Evolutionary conservation across 331 rosid genomes (phyloP).

Genomic region (Rosa hybrid): DNA sequence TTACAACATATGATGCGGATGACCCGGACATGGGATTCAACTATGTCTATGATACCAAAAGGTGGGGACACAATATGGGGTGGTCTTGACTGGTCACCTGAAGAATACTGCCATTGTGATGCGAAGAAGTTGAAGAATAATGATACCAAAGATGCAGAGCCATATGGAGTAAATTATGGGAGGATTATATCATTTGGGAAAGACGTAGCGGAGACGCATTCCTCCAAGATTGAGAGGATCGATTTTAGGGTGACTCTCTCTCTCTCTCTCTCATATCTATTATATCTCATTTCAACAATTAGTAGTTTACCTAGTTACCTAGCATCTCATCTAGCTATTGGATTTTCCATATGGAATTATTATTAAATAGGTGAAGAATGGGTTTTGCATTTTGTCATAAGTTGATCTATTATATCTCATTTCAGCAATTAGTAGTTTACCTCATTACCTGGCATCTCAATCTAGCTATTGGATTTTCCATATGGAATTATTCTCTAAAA

Average conservation of each 20-base stretch:
- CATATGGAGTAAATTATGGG: constrained; percentile 58
- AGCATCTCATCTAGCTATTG: neutral
- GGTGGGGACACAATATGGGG: constrained; percentile 97
- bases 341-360: neutral
- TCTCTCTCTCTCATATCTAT: constrained; percentile 1
- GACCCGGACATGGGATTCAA: constrained; percentile 98
- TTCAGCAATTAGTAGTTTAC: neutral
- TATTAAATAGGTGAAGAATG: neutral
- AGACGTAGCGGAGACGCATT: constrained; percentile 61
- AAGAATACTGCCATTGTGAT: constrained; percentile 48
- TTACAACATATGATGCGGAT: constrained; percentile 88
- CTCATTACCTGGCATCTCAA: neutral
- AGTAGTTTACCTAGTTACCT: neutral
- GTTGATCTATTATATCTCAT: neutral
- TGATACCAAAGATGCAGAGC: constrained; percentile 32
- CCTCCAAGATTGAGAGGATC: constrained; percentile 67
- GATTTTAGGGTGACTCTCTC: constrained; percentile 70
- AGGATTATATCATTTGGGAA: constrained; percentile 85
- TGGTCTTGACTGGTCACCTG: constrained; percentile 95
- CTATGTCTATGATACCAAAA: constrained; percentile 98
- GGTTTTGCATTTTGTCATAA: neutral
- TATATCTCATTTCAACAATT: neutral
- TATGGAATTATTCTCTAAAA: neutral
- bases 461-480: constrained; percentile 5
- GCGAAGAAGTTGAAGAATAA: constrained; percentile 54